Evolutionary conservation across 495 filamentous ascomycete species (phyloP), one percentile per base, ranked within the genome.

Genomic region (Penicillium soppii): DNA sequence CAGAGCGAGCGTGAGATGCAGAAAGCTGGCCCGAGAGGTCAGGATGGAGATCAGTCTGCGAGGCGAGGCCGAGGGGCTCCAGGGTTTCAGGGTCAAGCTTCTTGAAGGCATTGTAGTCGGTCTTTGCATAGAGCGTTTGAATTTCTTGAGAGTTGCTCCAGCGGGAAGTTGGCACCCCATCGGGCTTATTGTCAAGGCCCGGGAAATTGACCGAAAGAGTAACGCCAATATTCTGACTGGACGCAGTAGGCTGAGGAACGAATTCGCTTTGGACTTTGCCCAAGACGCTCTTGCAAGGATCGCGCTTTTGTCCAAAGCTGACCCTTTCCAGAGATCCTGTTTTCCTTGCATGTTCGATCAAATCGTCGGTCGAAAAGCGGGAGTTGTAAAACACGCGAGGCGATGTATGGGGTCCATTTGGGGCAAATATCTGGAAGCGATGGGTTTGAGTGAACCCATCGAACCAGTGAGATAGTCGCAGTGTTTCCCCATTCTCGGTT

Each of bases 361-460:
- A 55, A 5, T 70, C 63, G 40, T 90, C 82, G 9, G 76, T 76
- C 25, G 83, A 81, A 27, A 76, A 75, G 2, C 87, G 80, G n/a
- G 87, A 90, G 40, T 85, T 87, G 64, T 91, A 91, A n/a, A 77
- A 67, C 3, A 91, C 82, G 21, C 67, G 67, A 1, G 67, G 70
- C 0, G 60, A 16, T 1, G 58, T 32, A 16, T 68, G 41, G 8
- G 46, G 42, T 12, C 52, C 57, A 4, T 70, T 43, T 4, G 69
- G 44, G n/a, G 53, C 52, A 13, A 67, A 56, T 26, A 92, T 83
- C 49, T 87, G 75, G 68, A 94, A 92, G 12, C 82, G 80, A 56
- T 91, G 87, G 2, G 81, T 82, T 51, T 90, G 85, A n/a, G 76
- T 76, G 36, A 91, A 82, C n/a, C 86, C 83, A 64, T 91, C 85